Percentiles rank a stretch among this genome's conserved stretches.
phyloP scores from a whole-genome alignment of 345 rosid genomes.

The Acer saccharum region DNA sequence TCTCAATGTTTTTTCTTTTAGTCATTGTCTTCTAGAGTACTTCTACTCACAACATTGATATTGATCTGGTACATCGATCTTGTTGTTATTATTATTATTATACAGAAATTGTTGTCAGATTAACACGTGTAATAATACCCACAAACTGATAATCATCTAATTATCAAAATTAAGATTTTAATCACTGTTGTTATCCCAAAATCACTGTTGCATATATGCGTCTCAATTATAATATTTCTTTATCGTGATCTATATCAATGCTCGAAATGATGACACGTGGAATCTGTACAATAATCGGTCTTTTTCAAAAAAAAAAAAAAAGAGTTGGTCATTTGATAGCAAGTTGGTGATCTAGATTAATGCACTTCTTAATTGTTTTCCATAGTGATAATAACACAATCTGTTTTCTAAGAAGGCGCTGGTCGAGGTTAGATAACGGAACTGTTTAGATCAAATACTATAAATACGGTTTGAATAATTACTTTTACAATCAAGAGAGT shows the following conservation, averaged over 20 bases:
- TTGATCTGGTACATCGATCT: neutral
- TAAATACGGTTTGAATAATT: too few relatives aligned
- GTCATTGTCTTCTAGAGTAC: constrained; percentile 3
- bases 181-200: neutral
- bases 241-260: too few relatives aligned
- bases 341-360: neutral
- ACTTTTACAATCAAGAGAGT: too few relatives aligned
- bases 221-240: neutral
- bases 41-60: neutral
- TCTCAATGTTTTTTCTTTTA: neutral
- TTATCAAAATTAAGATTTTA: neutral
- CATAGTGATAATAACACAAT: too few relatives aligned
- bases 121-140: constrained; percentile 7
- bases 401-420: too few relatives aligned
- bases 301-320: too few relatives aligned
- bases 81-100: neutral
- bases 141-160: neutral
- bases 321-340: neutral
- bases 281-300: neutral
- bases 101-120: neutral
- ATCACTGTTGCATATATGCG: neutral
- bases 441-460: too few relatives aligned
- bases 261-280: neutral
- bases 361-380: neutral
- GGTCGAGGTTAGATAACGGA: too few relatives aligned